Evolutionary conservation across 768 basidiomycete genomes (phyloP).

Genomic region (Fistulinella prunicolor): DNA sequence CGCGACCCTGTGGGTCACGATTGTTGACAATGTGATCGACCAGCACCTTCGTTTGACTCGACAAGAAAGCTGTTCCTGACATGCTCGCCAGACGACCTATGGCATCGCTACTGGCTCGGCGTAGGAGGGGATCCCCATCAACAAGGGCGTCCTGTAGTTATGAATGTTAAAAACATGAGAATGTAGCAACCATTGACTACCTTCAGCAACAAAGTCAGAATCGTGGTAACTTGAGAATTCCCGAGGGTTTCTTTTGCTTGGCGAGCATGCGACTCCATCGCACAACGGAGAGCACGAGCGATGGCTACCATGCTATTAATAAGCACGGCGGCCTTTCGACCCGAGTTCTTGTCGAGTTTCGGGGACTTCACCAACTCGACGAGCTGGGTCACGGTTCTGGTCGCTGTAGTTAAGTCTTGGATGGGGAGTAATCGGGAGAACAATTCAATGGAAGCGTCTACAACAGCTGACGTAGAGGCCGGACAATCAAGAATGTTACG

Average conservation of each 20-base stretch:
- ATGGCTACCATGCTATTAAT: conserved; percentile 79
- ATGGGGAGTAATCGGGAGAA: conserved; percentile 77
- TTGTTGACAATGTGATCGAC: conserved; percentile 95
- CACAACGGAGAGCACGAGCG: conserved; percentile 61
- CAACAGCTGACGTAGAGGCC: conserved; percentile 75
- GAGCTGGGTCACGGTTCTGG: conserved; percentile 54
- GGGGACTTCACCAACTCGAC: conserved; percentile 66
- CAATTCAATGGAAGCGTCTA: conserved; percentile 86
- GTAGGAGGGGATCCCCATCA: conserved; percentile 74
- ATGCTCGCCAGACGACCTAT: conserved; percentile 85
- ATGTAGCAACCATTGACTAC: conserved; percentile 37
- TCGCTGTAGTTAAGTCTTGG: conserved; percentile 63
- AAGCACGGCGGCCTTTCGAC: conserved; percentile 78
- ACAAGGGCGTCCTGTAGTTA: conserved; percentile 65
- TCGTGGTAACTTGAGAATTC: conserved; percentile 54
- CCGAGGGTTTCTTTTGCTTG: conserved; percentile 68
- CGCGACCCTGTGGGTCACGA: conserved; percentile 86
- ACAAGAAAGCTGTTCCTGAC: conserved; percentile 80
- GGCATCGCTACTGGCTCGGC: conserved; percentile 80
- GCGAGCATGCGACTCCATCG: conserved; percentile 49
- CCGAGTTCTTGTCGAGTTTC: conserved; percentile 84
- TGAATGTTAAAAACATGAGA: conserved; percentile 8
- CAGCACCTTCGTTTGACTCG: conserved; percentile 81
- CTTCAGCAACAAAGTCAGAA: conserved; percentile 74
- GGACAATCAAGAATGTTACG: conserved; percentile 57